Percentiles rank a stretch among this genome's conserved stretches.
Conservation (phyloP, 345 rosid species). For the Gynandropsis gynandra region DNA sequence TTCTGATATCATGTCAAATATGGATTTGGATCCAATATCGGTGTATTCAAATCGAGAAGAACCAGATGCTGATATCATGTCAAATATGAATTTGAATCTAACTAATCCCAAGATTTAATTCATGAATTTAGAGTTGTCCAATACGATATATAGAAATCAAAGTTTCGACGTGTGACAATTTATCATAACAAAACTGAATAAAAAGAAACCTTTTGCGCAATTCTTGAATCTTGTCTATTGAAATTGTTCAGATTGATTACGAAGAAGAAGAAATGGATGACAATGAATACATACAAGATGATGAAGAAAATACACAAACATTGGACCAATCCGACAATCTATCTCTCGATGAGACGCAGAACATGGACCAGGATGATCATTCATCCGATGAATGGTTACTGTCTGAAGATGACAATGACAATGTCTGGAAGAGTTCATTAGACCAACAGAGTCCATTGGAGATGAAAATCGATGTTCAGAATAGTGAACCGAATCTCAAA, state of each 20-base stretch:
- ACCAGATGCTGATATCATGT: too few relatives aligned
- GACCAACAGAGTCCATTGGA: conserved; percentile 15
- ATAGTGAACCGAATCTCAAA: conserved; percentile 46
- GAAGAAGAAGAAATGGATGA: conserved; percentile 41
- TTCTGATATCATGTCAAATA: too few relatives aligned
- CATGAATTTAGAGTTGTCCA: too few relatives aligned
- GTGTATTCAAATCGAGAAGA: too few relatives aligned
- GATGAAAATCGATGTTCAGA: conserved; percentile 21
- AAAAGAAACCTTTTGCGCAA: not conserved
- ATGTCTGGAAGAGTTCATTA: conserved; percentile 30
- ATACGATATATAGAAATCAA: too few relatives aligned
- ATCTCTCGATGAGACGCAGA: conserved; percentile 23
- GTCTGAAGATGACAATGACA: conserved; percentile 36
- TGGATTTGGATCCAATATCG: too few relatives aligned
- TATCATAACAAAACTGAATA: too few relatives aligned
- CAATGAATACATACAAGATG: conserved; percentile 25
- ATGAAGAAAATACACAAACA: conserved; percentile 23
- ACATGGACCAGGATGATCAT: conserved; percentile 23
- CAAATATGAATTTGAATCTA: too few relatives aligned
- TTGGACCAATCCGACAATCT: conserved; percentile 14
- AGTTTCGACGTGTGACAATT: too few relatives aligned
- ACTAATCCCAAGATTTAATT: too few relatives aligned
- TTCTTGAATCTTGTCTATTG: not conserved
- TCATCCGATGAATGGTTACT: conserved; percentile 39
- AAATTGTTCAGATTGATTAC: conserved; percentile 53